phyloP scores from a whole-genome alignment of 352 stramenopile species.

The Blastocystis hominis region DNA sequence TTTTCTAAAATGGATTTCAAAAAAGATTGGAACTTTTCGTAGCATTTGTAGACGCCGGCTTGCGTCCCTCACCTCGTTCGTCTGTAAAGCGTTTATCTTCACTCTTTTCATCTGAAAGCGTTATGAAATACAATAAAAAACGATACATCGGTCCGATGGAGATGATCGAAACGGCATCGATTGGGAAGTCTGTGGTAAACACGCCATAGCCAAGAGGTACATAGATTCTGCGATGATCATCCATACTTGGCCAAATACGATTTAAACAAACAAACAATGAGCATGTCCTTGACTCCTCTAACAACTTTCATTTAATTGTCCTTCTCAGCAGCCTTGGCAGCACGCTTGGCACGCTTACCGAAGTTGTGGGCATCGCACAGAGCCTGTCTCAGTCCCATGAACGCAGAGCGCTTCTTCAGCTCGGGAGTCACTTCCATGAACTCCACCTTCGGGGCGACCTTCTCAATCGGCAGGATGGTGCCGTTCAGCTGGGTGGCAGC shows the following conservation, averaged over 20 bases:
- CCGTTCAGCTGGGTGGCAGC: no score
- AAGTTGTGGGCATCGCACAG: background rate
- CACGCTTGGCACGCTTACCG: background rate
- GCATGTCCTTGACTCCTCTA: slow-evolving; percentile 27
- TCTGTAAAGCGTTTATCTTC: background rate
- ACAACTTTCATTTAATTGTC: slow-evolving; percentile 26
- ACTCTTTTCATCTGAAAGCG: background rate
- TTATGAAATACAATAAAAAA: background rate
- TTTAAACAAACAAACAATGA: slow-evolving; percentile 36
- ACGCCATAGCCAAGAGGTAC: background rate
- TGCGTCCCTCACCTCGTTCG: background rate
- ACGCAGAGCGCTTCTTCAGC: background rate
- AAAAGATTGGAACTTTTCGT: background rate
- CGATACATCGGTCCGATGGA: background rate
- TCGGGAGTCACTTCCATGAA: no score
- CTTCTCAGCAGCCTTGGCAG: slow-evolving; percentile 2
- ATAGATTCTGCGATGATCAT: background rate
- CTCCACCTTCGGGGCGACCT: no score
- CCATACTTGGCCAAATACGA: background rate
- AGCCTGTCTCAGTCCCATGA: background rate
- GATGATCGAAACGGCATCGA: background rate
- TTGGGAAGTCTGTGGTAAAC: background rate
- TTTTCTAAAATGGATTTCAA: background rate
- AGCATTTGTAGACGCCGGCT: background rate
- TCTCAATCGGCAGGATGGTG: no score